Conservation (phyloP, 495 filamentous ascomycete species). For the Glarea lozoyensis region DNA sequence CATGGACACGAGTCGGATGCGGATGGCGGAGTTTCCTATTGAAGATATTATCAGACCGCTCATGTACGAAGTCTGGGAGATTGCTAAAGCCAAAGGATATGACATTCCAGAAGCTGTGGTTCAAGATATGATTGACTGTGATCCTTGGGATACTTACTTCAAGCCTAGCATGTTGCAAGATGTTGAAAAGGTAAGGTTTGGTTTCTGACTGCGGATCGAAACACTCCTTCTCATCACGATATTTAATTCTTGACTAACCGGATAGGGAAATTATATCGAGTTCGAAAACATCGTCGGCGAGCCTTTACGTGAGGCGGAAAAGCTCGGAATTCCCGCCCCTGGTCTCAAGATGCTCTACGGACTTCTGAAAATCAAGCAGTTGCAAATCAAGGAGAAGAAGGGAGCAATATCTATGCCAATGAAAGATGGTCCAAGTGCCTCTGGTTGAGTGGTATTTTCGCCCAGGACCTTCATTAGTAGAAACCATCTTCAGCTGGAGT, state of each 20-base stretch:
- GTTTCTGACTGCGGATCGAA: too few relatives aligned
- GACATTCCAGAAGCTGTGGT: slow-evolving; percentile 44
- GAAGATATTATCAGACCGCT: slow-evolving; percentile 17
- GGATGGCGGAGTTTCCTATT: slow-evolving; percentile 16
- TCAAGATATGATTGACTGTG: slow-evolving; percentile 33
- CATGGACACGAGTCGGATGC: slow-evolving; percentile 34
- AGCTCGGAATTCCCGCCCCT: slow-evolving; percentile 33
- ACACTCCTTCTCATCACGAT: too few relatives aligned
- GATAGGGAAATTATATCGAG: slow-evolving; percentile 41
- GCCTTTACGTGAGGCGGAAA: slow-evolving; percentile 37
- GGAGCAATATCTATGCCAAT: slow-evolving; percentile 21
- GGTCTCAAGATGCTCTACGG: slow-evolving; percentile 35
- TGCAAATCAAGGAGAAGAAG: slow-evolving; percentile 27
- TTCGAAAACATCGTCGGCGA: slow-evolving; percentile 45
- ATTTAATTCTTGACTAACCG: too few relatives aligned
- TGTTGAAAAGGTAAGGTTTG: slow-evolving; percentile 27
- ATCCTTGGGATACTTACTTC: slow-evolving; percentile 37
- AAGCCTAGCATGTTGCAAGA: slow-evolving; percentile 50
- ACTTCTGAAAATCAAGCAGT: slow-evolving; percentile 33
- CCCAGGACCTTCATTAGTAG: too few relatives aligned
- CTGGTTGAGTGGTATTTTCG: too few relatives aligned
- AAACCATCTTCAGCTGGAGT: too few relatives aligned
- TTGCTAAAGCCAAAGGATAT: slow-evolving; percentile 22
- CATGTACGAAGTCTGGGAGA: slow-evolving; percentile 15
- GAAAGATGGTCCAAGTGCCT: too few relatives aligned